Base-by-base conservation (phyloP, 2,329 filamentous ascomycete genomes). In the Aspergillus fumigatiaffinis region DNA sequence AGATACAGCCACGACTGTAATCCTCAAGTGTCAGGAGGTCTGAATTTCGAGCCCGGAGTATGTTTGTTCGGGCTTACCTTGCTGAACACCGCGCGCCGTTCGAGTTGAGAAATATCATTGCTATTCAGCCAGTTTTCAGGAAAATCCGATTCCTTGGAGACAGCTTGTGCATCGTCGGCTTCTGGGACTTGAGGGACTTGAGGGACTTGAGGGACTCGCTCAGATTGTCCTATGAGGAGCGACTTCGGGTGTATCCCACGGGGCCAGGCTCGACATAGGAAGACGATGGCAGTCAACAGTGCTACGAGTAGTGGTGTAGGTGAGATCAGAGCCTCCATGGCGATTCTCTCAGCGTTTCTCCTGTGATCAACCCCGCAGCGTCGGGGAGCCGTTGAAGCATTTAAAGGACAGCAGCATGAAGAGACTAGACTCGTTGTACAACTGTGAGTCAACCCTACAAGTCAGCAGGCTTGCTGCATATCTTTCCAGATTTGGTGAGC, bases 71-170 rank as follows among this genome's bases (percentile, higher is more conserved):
- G 29, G 12, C 29, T 14, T 71, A 76, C 78, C 66, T 79, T 79
- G 62, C 75, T 77, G 65, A 82, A 81, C 28, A 83, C 75, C 0
- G 79, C 77, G 32, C 80, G 76, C 52, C 73, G 72, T 63, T 83
- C 80, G 4, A 82, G 70, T 35, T 77, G 71, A 55, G 79, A 82
- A 47, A 77, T 70, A 26, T 76, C 73, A 12, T 70, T 71, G 29
- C 74, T 75, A 23, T 70, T 76, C 61, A 66, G 70, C 71, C 72
- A 75, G 49, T 69, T 63, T 50, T 67, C 66, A 41, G 77, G 77
- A 41, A 79, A 70, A 17, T 77, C 73, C 0, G 73, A 68, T 57
- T 78, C 76, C 58, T 77, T 77, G 9, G 59, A 65, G 1, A 78
- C 76, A 0, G 44, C 20, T n/a, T 49, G 38, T 29, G 35, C 14